Evolutionary conservation across 2,329 filamentous ascomycete species (phyloP).

Genomic region (Colletotrichum viniferum): DNA sequence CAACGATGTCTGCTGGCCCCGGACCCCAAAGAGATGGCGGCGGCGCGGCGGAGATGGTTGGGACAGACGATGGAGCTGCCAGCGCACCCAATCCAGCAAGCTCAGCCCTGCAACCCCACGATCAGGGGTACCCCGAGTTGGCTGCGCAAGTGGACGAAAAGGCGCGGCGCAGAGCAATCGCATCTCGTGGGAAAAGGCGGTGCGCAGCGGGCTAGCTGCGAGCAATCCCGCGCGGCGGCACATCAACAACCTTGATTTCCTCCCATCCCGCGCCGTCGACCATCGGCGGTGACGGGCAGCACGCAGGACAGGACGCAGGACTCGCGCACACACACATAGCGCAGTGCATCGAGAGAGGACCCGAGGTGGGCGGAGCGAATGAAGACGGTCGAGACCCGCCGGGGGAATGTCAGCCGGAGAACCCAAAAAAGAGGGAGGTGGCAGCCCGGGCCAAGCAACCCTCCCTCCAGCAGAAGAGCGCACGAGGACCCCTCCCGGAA

Average conservation of each 20-base stretch:
- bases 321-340: not conserved
- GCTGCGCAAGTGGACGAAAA: not conserved
- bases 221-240: not conserved
- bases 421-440: not conserved
- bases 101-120: constrained; percentile 22
- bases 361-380: not conserved
- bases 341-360: not conserved
- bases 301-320: not conserved
- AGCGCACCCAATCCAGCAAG: constrained; percentile 24
- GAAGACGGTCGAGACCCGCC: not conserved
- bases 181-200: not conserved
- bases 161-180: not conserved
- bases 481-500: not conserved
- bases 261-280: not conserved
- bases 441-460: not conserved
- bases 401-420: not conserved
- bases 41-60: not conserved
- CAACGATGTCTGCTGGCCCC: not conserved
- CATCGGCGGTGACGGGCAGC: not conserved
- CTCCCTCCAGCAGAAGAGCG: not conserved
- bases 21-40: not conserved
- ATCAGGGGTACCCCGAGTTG: constrained; percentile 17
- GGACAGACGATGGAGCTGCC: constrained; percentile 16
- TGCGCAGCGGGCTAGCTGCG: not conserved
- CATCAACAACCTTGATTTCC: not conserved